Evolutionary conservation across 495 filamentous ascomycete genomes (phyloP).

Genomic region (Podospora appendiculata): DNA sequence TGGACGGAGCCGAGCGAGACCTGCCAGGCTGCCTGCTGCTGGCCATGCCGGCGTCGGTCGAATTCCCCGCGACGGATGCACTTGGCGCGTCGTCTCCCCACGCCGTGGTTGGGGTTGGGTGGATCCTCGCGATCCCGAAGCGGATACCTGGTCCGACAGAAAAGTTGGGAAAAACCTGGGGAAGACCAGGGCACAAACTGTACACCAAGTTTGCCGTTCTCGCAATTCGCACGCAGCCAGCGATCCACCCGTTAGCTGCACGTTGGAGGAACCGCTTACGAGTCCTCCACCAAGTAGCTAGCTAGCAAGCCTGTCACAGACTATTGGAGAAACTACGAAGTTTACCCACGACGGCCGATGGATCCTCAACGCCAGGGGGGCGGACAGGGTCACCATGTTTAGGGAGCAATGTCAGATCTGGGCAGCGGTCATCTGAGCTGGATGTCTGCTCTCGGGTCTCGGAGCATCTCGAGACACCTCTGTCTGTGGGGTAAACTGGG

Average conservation of each 20-base stretch:
- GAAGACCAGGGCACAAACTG: neutral
- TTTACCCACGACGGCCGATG: too few species aligned
- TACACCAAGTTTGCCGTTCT: neutral
- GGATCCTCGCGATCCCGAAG: neutral
- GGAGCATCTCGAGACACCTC: neutral
- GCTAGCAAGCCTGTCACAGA: too few species aligned
- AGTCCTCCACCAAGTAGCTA: too few species aligned
- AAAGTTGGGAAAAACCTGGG: neutral
- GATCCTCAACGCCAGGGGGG: too few species aligned
- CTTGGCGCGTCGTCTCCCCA: neutral
- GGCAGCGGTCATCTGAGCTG: too few species aligned
- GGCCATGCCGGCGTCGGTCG: neutral
- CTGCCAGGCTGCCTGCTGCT: neutral
- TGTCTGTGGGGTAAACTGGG: neutral
- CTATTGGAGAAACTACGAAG: too few species aligned
- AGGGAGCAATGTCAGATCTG: too few species aligned
- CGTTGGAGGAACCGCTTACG: too few species aligned
- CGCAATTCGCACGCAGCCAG: too few species aligned
- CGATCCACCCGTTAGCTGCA: too few species aligned
- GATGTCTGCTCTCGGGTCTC: neutral
- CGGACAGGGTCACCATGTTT: too few species aligned
- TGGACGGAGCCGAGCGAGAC: neutral
- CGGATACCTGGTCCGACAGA: neutral
- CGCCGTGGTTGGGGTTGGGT: neutral
- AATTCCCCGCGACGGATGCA: neutral